These are phyloP conservation scores for Coemansia sp. DNA, from an alignment of 192 early-diverging fungal species.

Conservation along the genomic window DNA sequence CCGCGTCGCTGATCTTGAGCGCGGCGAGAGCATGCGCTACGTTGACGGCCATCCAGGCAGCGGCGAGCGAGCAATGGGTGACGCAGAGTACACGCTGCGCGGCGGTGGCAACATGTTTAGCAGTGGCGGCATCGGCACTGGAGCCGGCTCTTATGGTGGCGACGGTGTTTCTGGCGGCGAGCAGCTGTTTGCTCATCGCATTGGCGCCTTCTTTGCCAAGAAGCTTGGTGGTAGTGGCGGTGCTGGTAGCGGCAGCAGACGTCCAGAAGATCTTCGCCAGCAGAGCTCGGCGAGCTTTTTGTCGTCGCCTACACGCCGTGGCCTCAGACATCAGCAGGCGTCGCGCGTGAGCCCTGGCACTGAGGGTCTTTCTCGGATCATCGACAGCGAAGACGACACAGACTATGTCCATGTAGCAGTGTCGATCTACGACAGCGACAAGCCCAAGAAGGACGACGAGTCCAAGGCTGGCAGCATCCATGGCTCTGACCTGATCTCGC, in stretches of 20 bases:
- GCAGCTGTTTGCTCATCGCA: slow-evolving; percentile 21
- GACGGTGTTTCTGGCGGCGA: too few species aligned
- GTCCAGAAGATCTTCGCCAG: neutral
- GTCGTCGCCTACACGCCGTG: neutral
- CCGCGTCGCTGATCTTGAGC: slow-evolving; percentile 17
- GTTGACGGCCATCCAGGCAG: slow-evolving; percentile 33
- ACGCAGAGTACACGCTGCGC: neutral
- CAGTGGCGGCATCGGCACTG: too few species aligned
- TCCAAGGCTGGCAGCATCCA: slow-evolving; percentile 3
- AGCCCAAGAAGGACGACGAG: neutral
- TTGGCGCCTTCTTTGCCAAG: slow-evolving; percentile 24
- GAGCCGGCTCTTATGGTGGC: too few species aligned
- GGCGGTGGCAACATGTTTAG: too few species aligned
- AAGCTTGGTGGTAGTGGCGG: too few species aligned
- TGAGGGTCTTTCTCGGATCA: slow-evolving; percentile 7
- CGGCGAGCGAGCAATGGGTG: slow-evolving; percentile 21
- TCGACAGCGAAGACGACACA: slow-evolving; percentile 6
- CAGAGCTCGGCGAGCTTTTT: slow-evolving; percentile 18
- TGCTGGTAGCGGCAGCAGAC: slow-evolving; percentile 1
- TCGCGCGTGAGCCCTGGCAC: neutral
- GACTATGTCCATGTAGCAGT: slow-evolving; percentile 5
- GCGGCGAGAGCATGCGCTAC: slow-evolving; percentile 10
- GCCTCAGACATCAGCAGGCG: neutral
- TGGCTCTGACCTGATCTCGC: slow-evolving; percentile 17
- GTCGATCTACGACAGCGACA: neutral